phyloP scores from a whole-genome alignment of 306 rosid genomes.

The Glycyrrhiza uralensis region DNA sequence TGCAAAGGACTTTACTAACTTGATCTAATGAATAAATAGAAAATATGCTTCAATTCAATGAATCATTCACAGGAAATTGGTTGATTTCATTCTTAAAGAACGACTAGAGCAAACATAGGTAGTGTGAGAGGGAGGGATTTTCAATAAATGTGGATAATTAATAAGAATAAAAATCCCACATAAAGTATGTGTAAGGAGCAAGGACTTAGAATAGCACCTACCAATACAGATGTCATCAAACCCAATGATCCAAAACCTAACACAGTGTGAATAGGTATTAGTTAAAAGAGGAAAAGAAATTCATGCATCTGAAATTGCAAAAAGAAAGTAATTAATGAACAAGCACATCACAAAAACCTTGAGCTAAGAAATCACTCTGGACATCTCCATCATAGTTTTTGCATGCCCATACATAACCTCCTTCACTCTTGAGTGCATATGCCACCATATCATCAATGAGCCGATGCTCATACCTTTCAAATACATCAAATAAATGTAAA shows the following conservation, averaged over 20 bases:
- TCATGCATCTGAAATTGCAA: constrained; percentile 5
- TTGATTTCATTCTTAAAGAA: neutral
- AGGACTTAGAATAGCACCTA: constrained; percentile 31
- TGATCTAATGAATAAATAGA: neutral
- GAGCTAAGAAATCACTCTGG: constrained; percentile 97
- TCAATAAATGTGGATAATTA: neutral
- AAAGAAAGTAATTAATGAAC: neutral
- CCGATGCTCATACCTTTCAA: constrained; percentile 92
- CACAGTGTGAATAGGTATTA: constrained; percentile 27
- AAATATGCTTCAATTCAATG: neutral
- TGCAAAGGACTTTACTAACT: neutral
- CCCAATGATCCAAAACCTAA: constrained; percentile 97
- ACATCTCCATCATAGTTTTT: constrained; percentile 99
- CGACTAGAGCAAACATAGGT: neutral
- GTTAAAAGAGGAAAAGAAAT: constrained; percentile 4
- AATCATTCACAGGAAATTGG: neutral
- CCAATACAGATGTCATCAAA: constrained; percentile 98
- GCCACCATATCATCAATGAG: constrained; percentile 99
- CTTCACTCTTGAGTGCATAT: constrained; percentile 93
- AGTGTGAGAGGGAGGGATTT: neutral
- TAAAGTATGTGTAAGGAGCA: neutral
- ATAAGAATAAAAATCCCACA: neutral
- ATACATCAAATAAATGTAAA: constrained; percentile 27
- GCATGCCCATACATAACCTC: constrained; percentile 99
- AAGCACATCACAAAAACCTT: constrained; percentile 57